Evolutionary conservation across 352 stramenopile genomes (phyloP), one percentile per base, ranked within the genome.

Genomic region (Phytopythium kandeliae): DNA sequence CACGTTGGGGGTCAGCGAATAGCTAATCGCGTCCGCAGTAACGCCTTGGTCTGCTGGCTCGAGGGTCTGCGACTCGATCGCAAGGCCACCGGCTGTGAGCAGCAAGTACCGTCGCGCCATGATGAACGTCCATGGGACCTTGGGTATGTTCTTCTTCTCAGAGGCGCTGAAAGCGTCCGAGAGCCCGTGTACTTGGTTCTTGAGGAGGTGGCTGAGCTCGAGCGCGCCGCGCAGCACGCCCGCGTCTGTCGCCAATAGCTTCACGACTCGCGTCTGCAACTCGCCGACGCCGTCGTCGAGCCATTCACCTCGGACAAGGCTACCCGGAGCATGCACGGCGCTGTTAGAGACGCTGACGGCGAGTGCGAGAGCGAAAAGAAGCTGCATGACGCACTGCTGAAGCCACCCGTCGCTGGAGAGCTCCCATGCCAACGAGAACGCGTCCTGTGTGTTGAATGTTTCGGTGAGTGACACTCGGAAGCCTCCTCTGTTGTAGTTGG

Each of bases 391-490:
- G 34, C 57, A 69, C 61, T 59, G 55, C 25, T 65, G 54, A 30
- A 82, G 42, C 71, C 71, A 82, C 0, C 68, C 71, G 30, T 60
- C 54, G 28, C 48, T 61, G 1, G 68, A 75, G 4, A 69, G 47
- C 15, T 58, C 54, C 17, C 17, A 47, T 8, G 69, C 51, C 9
- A 77, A 54, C 6, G 55, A 35, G 43, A 69, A 74, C 10, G 55
- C 48, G 35, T 75, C 65, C 71, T 78, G 41, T 17, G 22, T 3
- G n/a, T n/a, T n/a, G n/a, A n/a, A n/a, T n/a, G n/a, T n/a, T n/a
- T n/a, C n/a, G n/a, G n/a, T n/a, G n/a, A n/a, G n/a, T n/a, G n/a
- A n/a, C n/a, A n/a, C n/a, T n/a, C n/a, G n/a, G n/a, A n/a, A n/a
- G n/a, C n/a, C n/a, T n/a, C n/a, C n/a, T n/a, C n/a, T n/a, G n/a